A percentile compares a stretch with the other conserved stretches of the same genome.
Evolutionary conservation across 441 rosid genomes (phyloP).

Genomic region (Gossypium schwendimanii): DNA sequence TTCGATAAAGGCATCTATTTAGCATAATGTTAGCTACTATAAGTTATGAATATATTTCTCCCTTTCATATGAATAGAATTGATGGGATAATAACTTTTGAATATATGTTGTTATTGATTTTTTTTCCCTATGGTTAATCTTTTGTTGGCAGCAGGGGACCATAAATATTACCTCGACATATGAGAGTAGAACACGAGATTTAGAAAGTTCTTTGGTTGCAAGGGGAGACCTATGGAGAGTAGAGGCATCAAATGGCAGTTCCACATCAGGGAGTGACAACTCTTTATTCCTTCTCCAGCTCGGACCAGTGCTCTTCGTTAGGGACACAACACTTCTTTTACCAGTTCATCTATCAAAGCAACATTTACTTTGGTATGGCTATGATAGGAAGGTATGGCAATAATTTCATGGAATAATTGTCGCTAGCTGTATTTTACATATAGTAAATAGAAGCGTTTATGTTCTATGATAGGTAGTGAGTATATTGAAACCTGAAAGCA

Average conservation of each 20-base stretch:
- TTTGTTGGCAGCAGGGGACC: slow-evolving; percentile 44
- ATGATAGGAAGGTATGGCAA: slow-evolving; percentile 74
- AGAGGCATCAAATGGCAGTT: slow-evolving; percentile 73
- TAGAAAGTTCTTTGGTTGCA: slow-evolving; percentile 78
- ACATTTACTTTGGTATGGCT: slow-evolving; percentile 96
- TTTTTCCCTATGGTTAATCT: slow-evolving; percentile 5
- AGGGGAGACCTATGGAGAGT: slow-evolving; percentile 96
- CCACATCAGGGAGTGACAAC: slow-evolving; percentile 55
- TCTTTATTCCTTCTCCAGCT: slow-evolving; percentile 86
- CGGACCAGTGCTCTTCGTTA: slow-evolving; percentile 81
- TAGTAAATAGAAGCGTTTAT: not conserved
- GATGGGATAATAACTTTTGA: not conserved
- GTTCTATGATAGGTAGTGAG: not conserved
- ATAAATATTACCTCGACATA: slow-evolving; percentile 73
- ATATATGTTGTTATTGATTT: not conserved
- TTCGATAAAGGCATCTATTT: not conserved
- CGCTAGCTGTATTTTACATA: not conserved
- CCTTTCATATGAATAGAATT: not conserved
- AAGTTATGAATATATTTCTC: not conserved
- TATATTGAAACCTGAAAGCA: not conserved
- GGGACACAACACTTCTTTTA: slow-evolving; percentile 79
- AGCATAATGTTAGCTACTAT: not conserved
- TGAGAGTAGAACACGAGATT: slow-evolving; percentile 59
- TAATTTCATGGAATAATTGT: not conserved
- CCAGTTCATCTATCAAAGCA: slow-evolving; percentile 91